Percentiles rank a stretch among this genome's conserved stretches.
Evolutionary conservation across 495 filamentous ascomycete genomes (phyloP).

Genomic region (Jackrogersella minutella): DNA sequence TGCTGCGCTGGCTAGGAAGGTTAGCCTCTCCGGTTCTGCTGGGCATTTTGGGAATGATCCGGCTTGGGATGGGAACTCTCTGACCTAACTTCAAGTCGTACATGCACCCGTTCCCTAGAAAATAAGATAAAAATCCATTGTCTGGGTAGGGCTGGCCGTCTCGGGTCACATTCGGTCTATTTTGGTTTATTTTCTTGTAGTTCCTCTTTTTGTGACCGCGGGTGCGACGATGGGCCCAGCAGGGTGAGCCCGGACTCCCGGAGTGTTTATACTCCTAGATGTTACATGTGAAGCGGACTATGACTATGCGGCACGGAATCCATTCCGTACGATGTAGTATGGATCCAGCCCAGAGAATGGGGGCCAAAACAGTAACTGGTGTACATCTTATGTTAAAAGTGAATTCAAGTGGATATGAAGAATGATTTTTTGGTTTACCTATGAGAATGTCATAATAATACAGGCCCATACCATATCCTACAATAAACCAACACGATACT

Average conservation of each 20-base stretch:
- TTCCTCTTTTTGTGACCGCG: background rate
- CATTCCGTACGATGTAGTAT: background rate
- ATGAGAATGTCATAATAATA: no score
- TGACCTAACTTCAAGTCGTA: background rate
- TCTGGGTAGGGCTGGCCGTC: background rate
- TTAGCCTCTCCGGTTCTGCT: background rate
- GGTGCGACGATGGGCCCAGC: background rate
- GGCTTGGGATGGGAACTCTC: background rate
- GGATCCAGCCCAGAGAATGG: background rate
- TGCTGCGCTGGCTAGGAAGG: background rate
- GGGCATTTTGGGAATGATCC: background rate
- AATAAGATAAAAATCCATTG: background rate
- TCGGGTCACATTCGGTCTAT: background rate
- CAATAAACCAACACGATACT: no score
- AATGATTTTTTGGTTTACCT: no score
- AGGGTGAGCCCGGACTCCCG: background rate
- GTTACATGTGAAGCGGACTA: background rate
- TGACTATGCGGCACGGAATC: background rate
- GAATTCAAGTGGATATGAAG: no score
- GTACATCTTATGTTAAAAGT: no score
- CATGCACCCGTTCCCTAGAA: background rate
- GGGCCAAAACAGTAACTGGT: no score
- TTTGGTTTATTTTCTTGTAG: background rate
- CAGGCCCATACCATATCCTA: no score
- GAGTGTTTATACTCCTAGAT: conserved; percentile 6